Evolutionary conservation across 306 rosid species (phyloP), one percentile per base, ranked within the genome.

Genomic region (Aeschynomene evenia): DNA sequence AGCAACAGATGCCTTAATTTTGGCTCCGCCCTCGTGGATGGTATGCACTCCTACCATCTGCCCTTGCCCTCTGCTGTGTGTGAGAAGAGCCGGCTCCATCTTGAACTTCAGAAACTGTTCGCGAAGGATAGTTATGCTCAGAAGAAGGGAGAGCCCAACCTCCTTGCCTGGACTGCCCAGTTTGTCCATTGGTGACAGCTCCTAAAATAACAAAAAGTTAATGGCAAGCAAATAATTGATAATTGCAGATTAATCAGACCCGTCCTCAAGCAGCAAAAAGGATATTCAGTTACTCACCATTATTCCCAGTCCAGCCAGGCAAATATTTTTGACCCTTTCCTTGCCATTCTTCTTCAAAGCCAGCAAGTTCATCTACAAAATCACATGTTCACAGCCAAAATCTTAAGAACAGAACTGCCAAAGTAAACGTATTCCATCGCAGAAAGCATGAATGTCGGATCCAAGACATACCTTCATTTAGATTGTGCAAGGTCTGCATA

Each of bases 401-500:
- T 26, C 24, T 62, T 75, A 16, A 72, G 43, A 18, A 71, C 13
- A 4, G 23, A 61, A 54, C 46, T 7, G 61, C 20, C 13, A 59
- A 20, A 75, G 61, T 59, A 37, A 21, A 56, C 19, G 51, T 48
- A 68, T 63, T 21, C 72, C 39, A 46, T 45, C 52, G 36, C 22
- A 84, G 42, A 26, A 43, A 45, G 20, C 15, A 65, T 7, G 29
- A 31, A 42, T 20, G n/a, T 74, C 29, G n/a, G 10, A n/a, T 31
- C 54, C 50, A 60, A 57, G 68, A 37, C 57, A 54, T 71, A 94
- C 98, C 97, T 88, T 81, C 88, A 74, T 88, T 61, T 55, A 94
- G 80, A 78, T 94, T 94, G 84, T 90, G 97, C 81, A 90, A 63
- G 66, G 91, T 81, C 82, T 90, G 97, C 95, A 81, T 81, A 7